phyloP scores from a whole-genome alignment of 176 grass and related monocot genomes.

The Triticum aestivum region DNA sequence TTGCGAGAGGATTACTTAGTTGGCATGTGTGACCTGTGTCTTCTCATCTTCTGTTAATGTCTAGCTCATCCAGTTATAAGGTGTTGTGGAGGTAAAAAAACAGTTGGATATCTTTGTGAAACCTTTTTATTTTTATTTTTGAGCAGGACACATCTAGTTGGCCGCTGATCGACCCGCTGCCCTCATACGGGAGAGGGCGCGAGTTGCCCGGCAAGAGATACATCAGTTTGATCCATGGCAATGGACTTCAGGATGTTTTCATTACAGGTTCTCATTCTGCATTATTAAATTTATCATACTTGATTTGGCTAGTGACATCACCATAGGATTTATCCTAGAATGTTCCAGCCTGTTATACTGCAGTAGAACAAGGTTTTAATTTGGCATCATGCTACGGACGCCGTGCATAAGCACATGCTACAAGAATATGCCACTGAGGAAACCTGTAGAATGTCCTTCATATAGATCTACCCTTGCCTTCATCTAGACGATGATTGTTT shows the following conservation, averaged over 20 bases:
- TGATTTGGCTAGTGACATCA: not conserved
- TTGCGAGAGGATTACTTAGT: not conserved
- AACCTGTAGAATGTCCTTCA: not conserved
- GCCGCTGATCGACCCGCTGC: conserved; percentile 78
- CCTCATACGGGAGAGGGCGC: conserved; percentile 87
- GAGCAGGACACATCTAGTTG: conserved; percentile 74
- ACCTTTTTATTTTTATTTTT: not conserved
- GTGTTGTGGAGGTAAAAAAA: not conserved
- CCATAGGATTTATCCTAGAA: not conserved
- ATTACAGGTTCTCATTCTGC: conserved; percentile 70
- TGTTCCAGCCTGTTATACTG: not conserved
- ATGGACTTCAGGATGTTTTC: conserved; percentile 76
- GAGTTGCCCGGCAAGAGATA: conserved; percentile 85
- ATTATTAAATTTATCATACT: not conserved
- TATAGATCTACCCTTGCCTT: not conserved
- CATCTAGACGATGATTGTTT: not conserved
- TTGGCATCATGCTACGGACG: not conserved
- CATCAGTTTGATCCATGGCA: conserved; percentile 88
- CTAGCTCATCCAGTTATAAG: not conserved
- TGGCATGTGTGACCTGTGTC: not conserved
- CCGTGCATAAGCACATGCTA: not conserved
- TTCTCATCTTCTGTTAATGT: conserved; percentile 1
- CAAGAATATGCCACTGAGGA: not conserved
- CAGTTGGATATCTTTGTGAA: not conserved
- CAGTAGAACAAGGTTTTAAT: not conserved